Conservation (phyloP, 495 filamentous ascomycete species). For the Penicillium dipodomyicola region DNA sequence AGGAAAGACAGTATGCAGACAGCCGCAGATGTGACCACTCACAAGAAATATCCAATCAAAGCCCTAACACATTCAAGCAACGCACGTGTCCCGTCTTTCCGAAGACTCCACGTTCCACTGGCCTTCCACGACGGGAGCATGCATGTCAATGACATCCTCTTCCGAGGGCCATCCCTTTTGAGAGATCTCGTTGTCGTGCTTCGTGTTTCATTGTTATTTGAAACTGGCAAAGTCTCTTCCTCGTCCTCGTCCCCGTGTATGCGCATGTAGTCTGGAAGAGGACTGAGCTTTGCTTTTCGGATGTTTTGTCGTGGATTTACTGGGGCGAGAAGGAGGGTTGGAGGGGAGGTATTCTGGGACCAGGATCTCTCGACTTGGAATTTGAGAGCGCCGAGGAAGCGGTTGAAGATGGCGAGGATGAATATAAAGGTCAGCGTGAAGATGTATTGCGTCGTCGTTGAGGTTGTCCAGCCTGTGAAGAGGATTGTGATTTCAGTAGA, state of each 20-base stretch:
- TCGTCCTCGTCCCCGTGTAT: neutral
- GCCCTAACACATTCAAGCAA: conserved; percentile 16
- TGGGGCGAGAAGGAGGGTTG: neutral
- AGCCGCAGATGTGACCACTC: conserved; percentile 1
- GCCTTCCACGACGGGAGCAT: conserved; percentile 9
- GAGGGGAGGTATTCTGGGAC: neutral
- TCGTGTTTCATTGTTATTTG: neutral
- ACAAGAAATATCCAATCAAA: conserved; percentile 20
- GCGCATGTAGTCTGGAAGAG: conserved; percentile 14
- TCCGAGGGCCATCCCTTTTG: neutral
- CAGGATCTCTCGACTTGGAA: conserved; percentile 18
- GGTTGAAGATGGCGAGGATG: conserved; percentile 20
- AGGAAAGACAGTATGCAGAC: neutral
- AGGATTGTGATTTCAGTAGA: conserved; percentile 20
- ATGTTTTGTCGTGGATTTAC: neutral
- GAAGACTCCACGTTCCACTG: conserved; percentile 12
- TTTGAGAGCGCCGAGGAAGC: conserved; percentile 21
- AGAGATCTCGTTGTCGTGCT: neutral
- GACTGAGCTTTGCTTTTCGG: conserved; percentile 15
- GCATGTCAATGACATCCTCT: neutral
- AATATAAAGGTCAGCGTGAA: conserved; percentile 19
- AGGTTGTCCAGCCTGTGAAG: conserved; percentile 23
- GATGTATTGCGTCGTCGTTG: conserved; percentile 15
- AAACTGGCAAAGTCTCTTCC: neutral
- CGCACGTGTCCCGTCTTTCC: conserved; percentile 8